Percentiles rank a stretch among this genome's conserved stretches.
Evolutionary conservation across 352 stramenopile genomes (phyloP).

Genomic region (Salisapilia sapeloensis): DNA sequence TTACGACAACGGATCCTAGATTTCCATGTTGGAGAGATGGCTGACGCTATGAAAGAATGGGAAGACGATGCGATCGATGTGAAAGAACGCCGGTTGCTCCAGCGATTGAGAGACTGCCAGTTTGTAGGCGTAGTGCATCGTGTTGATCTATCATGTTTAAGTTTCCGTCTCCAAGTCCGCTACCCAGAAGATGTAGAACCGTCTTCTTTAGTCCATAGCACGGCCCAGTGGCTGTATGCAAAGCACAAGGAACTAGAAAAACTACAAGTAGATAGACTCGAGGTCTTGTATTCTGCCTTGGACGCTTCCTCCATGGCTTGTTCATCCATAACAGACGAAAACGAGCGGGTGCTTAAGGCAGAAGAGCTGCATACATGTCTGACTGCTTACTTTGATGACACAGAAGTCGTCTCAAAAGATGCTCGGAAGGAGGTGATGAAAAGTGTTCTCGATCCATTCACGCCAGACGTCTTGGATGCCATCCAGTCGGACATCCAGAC

Average conservation of each 20-base stretch:
- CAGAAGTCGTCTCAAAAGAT: conserved; percentile 3
- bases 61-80: conserved; percentile 9
- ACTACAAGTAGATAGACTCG: conserved; percentile 38
- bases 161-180: conserved; percentile 30
- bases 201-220: conserved; percentile 8
- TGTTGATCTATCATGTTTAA: conserved; percentile 24
- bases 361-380: conserved; percentile 24
- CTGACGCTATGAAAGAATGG: conserved; percentile 8
- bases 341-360: conserved; percentile 7
- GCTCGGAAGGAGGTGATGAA: conserved; percentile 18
- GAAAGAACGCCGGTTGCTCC: conserved; percentile 24
- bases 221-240: conserved; percentile 24
- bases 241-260: conserved; percentile 40
- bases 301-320: conserved; percentile 13
- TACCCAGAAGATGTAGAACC: conserved; percentile 5
- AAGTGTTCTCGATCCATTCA: conserved; percentile 27
- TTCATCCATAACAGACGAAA: conserved; percentile 5
- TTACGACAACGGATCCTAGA: conserved; percentile 24
- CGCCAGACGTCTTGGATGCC: conserved; percentile 16
- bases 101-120: conserved; percentile 28
- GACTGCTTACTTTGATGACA: conserved; percentile 46
- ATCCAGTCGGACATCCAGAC: conserved; percentile 35
- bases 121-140: conserved; percentile 33
- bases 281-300: conserved; percentile 32
- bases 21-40: conserved; percentile 41